Evolutionary conservation across 176 grass and related monocot species (phyloP).

Genomic region (Carex myosuroides): DNA sequence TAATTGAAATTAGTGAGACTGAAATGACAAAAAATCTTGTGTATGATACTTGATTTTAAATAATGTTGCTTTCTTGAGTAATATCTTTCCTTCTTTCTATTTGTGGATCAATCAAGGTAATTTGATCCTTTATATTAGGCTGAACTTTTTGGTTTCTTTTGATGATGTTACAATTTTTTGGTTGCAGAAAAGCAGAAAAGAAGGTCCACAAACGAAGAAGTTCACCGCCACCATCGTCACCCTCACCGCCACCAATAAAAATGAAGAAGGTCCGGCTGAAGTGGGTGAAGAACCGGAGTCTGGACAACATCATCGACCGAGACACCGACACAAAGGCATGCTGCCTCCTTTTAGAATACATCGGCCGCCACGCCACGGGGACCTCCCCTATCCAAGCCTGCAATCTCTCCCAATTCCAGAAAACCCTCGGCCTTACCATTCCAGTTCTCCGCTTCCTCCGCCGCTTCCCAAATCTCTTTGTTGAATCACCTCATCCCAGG

Average conservation of each 20-base stretch:
- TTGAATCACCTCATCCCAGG: conserved; percentile 55
- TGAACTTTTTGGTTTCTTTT: no score
- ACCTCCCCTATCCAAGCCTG: conserved; percentile 42
- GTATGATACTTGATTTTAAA: no score
- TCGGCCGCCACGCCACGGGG: conserved; percentile 33
- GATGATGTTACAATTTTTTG: no score
- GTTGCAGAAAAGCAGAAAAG: no score
- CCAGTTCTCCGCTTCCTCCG: conserved; percentile 91
- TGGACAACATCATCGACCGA: conserved; percentile 86
- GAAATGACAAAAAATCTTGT: no score
- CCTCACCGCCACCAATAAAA: background rate
- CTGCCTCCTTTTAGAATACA: conserved; percentile 71
- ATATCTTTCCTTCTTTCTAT: no score
- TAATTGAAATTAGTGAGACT: no score
- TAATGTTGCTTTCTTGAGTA: no score
- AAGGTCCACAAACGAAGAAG: no score
- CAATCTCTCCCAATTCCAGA: conserved; percentile 62
- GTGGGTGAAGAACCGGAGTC: conserved; percentile 89
- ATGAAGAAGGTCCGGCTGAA: conserved; percentile 91
- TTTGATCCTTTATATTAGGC: no score
- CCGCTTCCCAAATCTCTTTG: conserved; percentile 75
- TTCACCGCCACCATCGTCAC: background rate
- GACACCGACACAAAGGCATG: conserved; percentile 74
- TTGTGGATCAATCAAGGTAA: no score
- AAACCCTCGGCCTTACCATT: conserved; percentile 63